These are phyloP conservation scores for Magnolia officinalis DNA, from an alignment of 164 flowering plant species.

Conservation along the genomic window DNA sequence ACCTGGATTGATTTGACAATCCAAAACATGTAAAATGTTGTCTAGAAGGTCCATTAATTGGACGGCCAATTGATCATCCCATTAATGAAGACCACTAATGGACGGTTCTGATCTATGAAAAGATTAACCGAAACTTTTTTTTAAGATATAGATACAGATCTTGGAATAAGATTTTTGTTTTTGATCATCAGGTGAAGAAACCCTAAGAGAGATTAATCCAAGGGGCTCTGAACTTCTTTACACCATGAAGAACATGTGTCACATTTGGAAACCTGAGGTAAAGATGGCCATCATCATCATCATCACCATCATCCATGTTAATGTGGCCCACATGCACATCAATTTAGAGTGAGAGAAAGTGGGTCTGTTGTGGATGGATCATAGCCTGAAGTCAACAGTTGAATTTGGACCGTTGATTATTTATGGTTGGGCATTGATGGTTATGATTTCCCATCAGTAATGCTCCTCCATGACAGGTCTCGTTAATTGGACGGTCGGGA, in stretches of 20 bases:
- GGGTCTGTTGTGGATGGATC: background rate
- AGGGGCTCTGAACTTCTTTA: constrained; percentile 42
- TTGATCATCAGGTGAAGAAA: constrained; percentile 26
- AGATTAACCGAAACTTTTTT: too few relatives aligned
- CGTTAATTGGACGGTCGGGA: too few relatives aligned
- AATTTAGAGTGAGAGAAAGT: background rate
- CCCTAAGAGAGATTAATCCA: constrained; percentile 31
- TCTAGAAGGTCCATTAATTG: too few relatives aligned
- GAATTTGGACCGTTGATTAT: background rate
- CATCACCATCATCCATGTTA: too few relatives aligned
- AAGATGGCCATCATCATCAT: background rate
- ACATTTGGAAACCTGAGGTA: constrained; percentile 68
- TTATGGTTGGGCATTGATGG: background rate
- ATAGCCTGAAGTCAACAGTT: background rate
- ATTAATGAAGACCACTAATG: too few relatives aligned
- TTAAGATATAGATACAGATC: background rate
- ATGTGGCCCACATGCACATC: background rate
- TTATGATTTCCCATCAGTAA: too few relatives aligned
- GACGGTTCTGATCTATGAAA: too few relatives aligned
- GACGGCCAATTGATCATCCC: too few relatives aligned
- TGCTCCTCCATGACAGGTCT: background rate
- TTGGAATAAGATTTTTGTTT: background rate
- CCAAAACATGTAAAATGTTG: too few relatives aligned
- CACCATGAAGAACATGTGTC: constrained; percentile 47
- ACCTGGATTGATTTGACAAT: too few relatives aligned